Percentiles rank a stretch among this genome's conserved stretches.
These are phyloP conservation scores for Elasticomyces elasticus DNA, from an alignment of 495 filamentous ascomycete species.

Conservation along the genomic window DNA sequence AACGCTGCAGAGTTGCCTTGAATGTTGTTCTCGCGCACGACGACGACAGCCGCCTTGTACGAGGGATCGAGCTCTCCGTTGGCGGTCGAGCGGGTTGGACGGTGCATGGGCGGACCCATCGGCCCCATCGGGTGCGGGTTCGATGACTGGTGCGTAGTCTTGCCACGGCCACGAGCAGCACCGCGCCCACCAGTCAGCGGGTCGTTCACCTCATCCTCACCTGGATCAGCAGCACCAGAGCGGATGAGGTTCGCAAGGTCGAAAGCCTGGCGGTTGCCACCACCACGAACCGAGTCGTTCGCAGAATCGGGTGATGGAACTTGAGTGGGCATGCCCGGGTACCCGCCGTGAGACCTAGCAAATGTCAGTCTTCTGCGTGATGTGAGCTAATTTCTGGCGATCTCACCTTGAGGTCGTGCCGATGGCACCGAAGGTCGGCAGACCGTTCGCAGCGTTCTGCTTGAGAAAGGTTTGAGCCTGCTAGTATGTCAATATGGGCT, in stretches of 20 bases:
- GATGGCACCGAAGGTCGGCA: slow-evolving; percentile 2
- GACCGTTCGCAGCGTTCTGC: background rate
- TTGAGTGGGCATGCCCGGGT: background rate
- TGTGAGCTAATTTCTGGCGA: background rate
- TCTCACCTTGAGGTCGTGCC: background rate
- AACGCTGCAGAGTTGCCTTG: slow-evolving; percentile 13
- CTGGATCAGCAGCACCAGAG: background rate
- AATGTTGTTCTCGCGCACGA: background rate
- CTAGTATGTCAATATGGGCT: background rate
- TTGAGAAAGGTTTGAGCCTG: background rate
- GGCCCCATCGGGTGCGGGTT: background rate
- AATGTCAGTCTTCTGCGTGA: background rate
- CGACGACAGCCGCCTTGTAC: background rate
- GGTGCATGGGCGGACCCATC: background rate
- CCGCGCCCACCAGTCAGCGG: background rate
- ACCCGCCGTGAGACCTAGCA: background rate
- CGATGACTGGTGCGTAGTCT: background rate
- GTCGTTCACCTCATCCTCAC: background rate
- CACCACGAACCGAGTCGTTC: background rate
- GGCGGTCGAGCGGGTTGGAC: background rate
- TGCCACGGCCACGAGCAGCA: background rate
- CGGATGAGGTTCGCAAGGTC: slow-evolving; percentile 1
- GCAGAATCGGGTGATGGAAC: background rate
- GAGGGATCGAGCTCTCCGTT: background rate
- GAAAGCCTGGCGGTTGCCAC: background rate